These are phyloP conservation scores for Hypericum perforatum DNA, from an alignment of 345 rosid genomes.

Conservation along the genomic window DNA sequence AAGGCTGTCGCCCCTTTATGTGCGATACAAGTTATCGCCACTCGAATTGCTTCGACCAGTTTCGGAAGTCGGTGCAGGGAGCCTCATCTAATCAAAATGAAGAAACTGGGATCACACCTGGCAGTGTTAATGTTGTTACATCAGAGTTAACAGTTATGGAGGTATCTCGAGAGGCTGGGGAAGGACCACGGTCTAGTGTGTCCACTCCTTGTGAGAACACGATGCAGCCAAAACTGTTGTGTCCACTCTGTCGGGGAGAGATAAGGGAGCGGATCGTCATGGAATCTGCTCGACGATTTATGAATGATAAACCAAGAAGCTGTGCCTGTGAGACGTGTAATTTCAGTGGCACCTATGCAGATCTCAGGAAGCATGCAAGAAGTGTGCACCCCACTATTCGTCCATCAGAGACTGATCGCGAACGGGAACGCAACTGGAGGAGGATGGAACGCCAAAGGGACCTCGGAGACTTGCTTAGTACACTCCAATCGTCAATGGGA, in stretches of 20 bases:
- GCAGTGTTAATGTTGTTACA: too few relatives aligned
- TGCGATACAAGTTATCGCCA: conserved; percentile 1
- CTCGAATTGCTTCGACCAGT: conserved; percentile 5
- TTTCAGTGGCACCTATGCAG: conserved; percentile 1
- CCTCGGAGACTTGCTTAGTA: conserved; percentile 84
- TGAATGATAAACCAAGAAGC: not conserved
- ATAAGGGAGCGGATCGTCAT: not conserved
- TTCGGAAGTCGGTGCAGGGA: not conserved
- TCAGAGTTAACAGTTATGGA: too few relatives aligned
- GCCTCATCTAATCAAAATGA: not conserved
- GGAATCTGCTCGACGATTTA: not conserved
- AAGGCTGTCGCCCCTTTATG: not conserved
- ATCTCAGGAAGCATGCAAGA: conserved; percentile 3
- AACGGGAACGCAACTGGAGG: conserved; percentile 88
- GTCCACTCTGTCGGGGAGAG: conserved; percentile 2
- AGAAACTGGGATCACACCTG: too few relatives aligned
- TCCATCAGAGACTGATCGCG: conserved; percentile 87
- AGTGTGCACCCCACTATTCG: conserved; percentile 28
- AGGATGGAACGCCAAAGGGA: conserved; percentile 94
- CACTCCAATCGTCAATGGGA: conserved; percentile 75
- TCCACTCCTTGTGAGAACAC: too few relatives aligned
- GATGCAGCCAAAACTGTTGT: not conserved
- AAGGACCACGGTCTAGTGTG: too few relatives aligned
- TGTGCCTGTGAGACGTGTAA: conserved; percentile 1
- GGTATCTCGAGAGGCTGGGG: too few relatives aligned